Evolutionary conservation across 371 early-diverging fungal genomes (phyloP), one percentile per base, ranked within the genome.

Genomic region (Basidiobolus heterosporus): DNA sequence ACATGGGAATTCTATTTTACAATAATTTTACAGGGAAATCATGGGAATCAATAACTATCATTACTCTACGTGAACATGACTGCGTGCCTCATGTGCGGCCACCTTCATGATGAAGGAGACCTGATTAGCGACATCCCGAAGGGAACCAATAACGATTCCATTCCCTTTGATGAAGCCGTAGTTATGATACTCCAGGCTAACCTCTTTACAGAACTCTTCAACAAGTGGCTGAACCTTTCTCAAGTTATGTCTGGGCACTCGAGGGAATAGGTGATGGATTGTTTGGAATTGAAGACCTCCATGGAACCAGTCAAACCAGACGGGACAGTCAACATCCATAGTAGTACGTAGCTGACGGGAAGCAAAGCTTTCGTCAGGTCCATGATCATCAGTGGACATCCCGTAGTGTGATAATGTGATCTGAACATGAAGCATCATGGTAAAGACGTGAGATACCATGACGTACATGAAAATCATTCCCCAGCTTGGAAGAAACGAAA

Each of bases 271-370:
- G 60, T 95, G 96, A 62, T 95, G 96, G 22, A 81, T 82, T n/a
- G 84, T 82, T 65, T 95, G 96, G 69, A 83, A 95, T 59, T 92
- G 91, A 19, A 94, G 68, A 3, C 94, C 95, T 44, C 96, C 96
- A 52, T 95, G 96, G 68, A 92, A 85, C 92, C 92, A 93, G 57
- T 95, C 94, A 38, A 95, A 51, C 86, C 86, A 92, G 50, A 61
- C 63, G 8, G 93, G 88, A 63, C 96, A 95, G 50, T 89, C 87
- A 0, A 93, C 87, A 64, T 95, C 91, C 88, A 93, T 91, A n/a
- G 89, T 88, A 0, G 96, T 95, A 44, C 93, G 74, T 24, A 91
- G 64, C 69, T 78, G 82, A 57, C 82, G 80, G 37, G 76, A 82
- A 2, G 86, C 78, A 55, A 88, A 93, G 23, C 77, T 66, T 57